Percentiles rank a stretch among this genome's conserved stretches.
phyloP scores from a whole-genome alignment of 257 asterid species.

The Primulina tabacum region DNA sequence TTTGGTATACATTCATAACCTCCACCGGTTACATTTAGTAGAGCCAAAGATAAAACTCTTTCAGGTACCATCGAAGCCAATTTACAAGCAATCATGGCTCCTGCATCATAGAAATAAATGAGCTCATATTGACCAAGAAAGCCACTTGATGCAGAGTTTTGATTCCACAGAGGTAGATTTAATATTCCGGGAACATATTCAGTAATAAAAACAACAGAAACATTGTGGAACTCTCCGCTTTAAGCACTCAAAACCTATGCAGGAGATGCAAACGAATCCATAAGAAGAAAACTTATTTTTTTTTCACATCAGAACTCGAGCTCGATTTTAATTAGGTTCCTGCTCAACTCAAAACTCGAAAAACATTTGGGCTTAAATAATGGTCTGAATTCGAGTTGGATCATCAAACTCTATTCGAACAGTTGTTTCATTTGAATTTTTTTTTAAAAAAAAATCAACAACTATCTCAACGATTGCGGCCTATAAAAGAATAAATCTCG shows the following conservation, averaged over 20 bases:
- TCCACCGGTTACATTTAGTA: conserved; percentile 95
- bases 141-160: neutral
- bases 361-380: neutral
- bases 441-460: too few relatives aligned
- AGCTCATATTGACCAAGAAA: conserved; percentile 19
- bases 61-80: conserved; percentile 84
- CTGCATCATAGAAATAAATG: conserved; percentile 39
- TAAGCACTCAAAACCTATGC: neutral
- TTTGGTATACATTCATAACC: conserved; percentile 94
- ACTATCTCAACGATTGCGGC: too few relatives aligned
- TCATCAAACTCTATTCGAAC: neutral
- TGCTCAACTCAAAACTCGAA: neutral
- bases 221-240: neutral
- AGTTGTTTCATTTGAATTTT: too few relatives aligned
- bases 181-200: neutral
- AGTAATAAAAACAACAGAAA: neutral
- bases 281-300: too few relatives aligned
- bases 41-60: conserved; percentile 77
- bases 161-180: neutral
- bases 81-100: conserved; percentile 95
- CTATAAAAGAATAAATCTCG: neutral
- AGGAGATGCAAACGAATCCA: neutral
- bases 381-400: neutral
- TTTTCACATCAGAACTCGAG: neutral
- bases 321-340: neutral